Percentiles rank a stretch among this genome's conserved stretches.
Conservation (phyloP, 2,329 filamentous ascomycete species). For the Cladophialophora immunda region DNA sequence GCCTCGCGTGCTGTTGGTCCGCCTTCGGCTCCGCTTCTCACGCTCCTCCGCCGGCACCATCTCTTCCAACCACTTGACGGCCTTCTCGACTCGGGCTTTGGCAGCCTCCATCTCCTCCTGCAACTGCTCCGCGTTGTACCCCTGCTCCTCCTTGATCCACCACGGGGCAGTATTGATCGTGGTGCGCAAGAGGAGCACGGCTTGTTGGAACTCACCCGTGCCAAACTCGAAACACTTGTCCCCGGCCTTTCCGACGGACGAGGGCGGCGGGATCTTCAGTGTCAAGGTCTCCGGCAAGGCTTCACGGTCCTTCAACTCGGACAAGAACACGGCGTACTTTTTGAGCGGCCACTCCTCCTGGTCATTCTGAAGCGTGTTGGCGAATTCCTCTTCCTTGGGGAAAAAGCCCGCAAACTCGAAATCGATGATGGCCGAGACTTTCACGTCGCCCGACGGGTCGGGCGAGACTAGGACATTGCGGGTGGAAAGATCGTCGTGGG, state of each 20-base stretch:
- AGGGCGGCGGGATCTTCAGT: constrained; percentile 9
- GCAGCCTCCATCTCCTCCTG: constrained; percentile 23
- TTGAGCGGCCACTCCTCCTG: constrained; percentile 34
- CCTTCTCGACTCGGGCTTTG: constrained; percentile 23
- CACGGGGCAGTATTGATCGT: constrained; percentile 36
- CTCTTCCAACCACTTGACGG: constrained; percentile 22
- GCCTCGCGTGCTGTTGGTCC: constrained; percentile 10
- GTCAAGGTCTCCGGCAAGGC: constrained; percentile 26
- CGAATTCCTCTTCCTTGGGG: constrained; percentile 44
- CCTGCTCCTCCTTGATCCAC: constrained; percentile 33
- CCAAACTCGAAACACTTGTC: constrained; percentile 30
- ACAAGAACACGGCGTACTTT: constrained; percentile 29
- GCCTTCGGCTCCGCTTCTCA: constrained; percentile 11
- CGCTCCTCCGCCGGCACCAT: constrained; percentile 16
- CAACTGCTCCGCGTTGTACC: constrained; percentile 20
- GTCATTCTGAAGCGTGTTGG: constrained; percentile 31
- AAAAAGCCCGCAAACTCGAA: constrained; percentile 47
- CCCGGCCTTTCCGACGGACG: constrained; percentile 8
- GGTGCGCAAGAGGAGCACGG: constrained; percentile 29
- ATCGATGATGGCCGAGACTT: constrained; percentile 43
- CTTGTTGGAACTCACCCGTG: constrained; percentile 29
- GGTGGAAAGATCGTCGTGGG: constrained; percentile 41
- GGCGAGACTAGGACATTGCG: constrained; percentile 43
- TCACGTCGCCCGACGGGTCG: constrained; percentile 23
- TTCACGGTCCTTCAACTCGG: constrained; percentile 22